Evolutionary conservation across 2,329 filamentous ascomycete genomes (phyloP).

Genomic region (Fusarium agapanthi): DNA sequence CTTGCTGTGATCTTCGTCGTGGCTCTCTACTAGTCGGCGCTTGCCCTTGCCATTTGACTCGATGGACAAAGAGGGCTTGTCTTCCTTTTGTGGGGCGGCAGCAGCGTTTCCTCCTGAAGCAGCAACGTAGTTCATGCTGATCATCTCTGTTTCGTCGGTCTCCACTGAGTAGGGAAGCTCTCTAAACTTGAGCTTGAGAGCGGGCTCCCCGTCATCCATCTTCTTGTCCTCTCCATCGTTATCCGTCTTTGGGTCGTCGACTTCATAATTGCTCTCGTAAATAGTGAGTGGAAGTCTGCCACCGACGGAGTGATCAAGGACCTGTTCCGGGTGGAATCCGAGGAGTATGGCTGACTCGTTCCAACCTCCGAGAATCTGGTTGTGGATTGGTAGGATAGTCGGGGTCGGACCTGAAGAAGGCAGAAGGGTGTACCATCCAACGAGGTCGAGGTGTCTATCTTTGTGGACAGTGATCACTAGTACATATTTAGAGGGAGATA

Average conservation of each 20-base stretch:
- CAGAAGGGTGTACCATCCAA: constrained; percentile 91
- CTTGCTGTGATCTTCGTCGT: constrained; percentile 38
- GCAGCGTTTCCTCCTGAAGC: constrained; percentile 80
- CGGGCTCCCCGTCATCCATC: constrained; percentile 71
- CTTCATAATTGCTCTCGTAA: constrained; percentile 85
- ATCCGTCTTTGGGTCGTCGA: constrained; percentile 62
- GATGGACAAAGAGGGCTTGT: constrained; percentile 52
- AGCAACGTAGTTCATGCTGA: constrained; percentile 92
- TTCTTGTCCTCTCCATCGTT: constrained; percentile 72
- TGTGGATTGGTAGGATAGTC: constrained; percentile 77
- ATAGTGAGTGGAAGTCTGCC: constrained; percentile 89
- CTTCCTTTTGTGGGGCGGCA: constrained; percentile 63
- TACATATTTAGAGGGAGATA: neutral
- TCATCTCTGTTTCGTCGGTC: constrained; percentile 97
- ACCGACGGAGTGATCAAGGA: constrained; percentile 65
- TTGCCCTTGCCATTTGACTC: constrained; percentile 64
- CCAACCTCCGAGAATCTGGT: constrained; percentile 75
- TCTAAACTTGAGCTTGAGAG: constrained; percentile 76
- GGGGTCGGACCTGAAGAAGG: constrained; percentile 75
- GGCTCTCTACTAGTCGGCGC: constrained; percentile 50
- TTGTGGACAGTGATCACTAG: constrained; percentile 90
- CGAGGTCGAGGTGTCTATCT: constrained; percentile 80
- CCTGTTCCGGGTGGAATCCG: constrained; percentile 79
- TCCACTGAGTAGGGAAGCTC: constrained; percentile 89
- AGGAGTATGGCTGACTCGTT: constrained; percentile 91